Base-by-base conservation (phyloP, 1,139 yeast genomes). In the Hanseniaspora uvarum region DNA sequence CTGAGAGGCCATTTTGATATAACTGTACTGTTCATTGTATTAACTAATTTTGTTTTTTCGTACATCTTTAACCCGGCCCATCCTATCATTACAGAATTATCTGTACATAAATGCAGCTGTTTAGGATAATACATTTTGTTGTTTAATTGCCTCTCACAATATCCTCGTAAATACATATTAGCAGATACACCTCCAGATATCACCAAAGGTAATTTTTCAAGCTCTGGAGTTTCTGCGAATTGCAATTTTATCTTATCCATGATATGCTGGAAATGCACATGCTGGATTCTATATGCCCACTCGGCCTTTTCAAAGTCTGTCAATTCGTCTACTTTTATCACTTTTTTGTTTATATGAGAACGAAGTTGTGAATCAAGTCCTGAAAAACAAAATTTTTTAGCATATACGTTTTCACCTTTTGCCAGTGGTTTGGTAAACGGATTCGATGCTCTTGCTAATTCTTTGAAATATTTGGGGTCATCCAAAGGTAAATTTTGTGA, bases 141-240 rank as follows among this genome's bases (percentile, higher is more conserved):
- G 6, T 28, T 44, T 28, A 82, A 63, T 21, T 72, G 70, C 0
- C 62, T 59, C 44, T 64, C 63, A 10, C 87, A 69, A 66, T 76
- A 74, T 6, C 64, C 56, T 50, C 96, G 70, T 19, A 92, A 71
- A 21, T 72, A 67, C 50, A 64, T 58, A 63, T 88, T 92, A 1
- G 96, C 82, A 0, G 94, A 95, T 0, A 92, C 97, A 5, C 98
- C 98, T 7, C 98, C 98, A 0, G 97, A 84, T 56, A 89, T 80
- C 1, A 92, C 85, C 60, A 89, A 76, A 58, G 80, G 79, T 24
- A 80, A 78, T 1, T 71, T 72, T 1, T 58, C 58, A 26, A 33
- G 18, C 21, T 45, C 46, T 3, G 81, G 69, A 56, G 16, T 23
- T 24, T 19, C 21, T n/a, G 16, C 14, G 21, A 37, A 26, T 28